Base-by-base conservation (phyloP, 805 yeast genomes). In the Teunomyces panamensis region DNA sequence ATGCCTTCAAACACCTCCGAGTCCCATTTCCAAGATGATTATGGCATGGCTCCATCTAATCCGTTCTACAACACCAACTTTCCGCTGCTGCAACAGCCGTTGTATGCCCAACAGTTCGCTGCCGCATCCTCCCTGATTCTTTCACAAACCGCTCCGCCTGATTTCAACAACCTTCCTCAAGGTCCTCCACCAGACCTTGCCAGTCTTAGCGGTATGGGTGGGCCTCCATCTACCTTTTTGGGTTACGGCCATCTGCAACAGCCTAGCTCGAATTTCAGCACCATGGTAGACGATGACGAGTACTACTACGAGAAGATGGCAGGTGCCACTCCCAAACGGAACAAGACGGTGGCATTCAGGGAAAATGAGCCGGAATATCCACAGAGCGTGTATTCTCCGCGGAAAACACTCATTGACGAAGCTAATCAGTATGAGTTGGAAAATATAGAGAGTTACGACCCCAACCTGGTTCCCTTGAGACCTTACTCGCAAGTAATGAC, bases 321-420 rank as follows among this genome's bases (percentile, higher is more conserved):
- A 4, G 41, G 41, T 14, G 32, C 34, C 14, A 28, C 32, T 9
- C 49, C 49, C 29, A 32, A 42, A 32, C 41, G 54, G 9, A 32
- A 51, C 41, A 68, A 66, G 44, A 54, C 65, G 0, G 71, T 66
- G 9, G 64, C 67, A 1, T 67, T 67, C 48, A 53, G 59, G 34
- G 71, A 67, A 10, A 39, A 36, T 4, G 67, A 63, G 35, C 65
- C 68, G 0, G 69, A 66, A 35, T 68, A 50, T 49, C 73, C 73
- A 4, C 57, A 58, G 6, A 58, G 37, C 37, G 60, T 64, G 6
- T 68, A 64, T 49, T 54, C 56, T 34, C 69, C 68, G 7, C 54
- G 59, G 2, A 58, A 55, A 39, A 44, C 49, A n/a, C 46, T 51
- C 37, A 35, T 55, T 30, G 55, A 54, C 41, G 57, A 50, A 26